Conservation (phyloP, 345 rosid genomes). For the Aquilaria yunnanensis region DNA sequence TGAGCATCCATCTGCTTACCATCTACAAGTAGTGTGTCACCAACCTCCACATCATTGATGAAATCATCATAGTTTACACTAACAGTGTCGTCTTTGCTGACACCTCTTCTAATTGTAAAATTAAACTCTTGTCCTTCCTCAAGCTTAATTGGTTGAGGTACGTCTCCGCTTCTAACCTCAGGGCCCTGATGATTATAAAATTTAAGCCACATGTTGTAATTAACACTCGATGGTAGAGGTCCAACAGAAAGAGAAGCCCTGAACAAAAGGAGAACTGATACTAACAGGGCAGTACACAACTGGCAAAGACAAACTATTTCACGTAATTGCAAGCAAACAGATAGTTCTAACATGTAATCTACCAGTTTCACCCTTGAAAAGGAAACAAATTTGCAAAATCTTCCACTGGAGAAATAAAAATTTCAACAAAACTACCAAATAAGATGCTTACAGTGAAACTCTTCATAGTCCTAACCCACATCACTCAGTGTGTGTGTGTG, state of each 20-base stretch:
- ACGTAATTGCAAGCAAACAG: too few relatives aligned
- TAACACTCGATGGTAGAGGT: not conserved
- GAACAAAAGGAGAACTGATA: not conserved
- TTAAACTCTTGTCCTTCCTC: constrained; percentile 87
- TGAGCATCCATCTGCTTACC: constrained; percentile 41
- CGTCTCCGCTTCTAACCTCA: constrained; percentile 98
- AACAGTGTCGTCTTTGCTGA: constrained; percentile 66
- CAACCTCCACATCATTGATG: constrained; percentile 80
- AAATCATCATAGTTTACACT: constrained; percentile 95
- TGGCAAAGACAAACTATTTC: too few relatives aligned
- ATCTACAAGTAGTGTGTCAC: constrained; percentile 83
- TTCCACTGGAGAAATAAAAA: not conserved
- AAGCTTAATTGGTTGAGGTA: constrained; percentile 70
- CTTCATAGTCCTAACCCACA: too few relatives aligned
- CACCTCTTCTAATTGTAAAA: constrained; percentile 80
- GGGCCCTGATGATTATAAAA: constrained; percentile 57
- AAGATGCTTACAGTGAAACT: too few relatives aligned
- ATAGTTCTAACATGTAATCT: too few relatives aligned
- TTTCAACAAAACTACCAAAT: not conserved
- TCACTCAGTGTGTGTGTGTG: too few relatives aligned
- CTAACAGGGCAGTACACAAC: too few relatives aligned
- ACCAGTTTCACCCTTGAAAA: not conserved
- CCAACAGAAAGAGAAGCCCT: not conserved
- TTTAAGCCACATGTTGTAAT: not conserved
- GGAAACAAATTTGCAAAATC: not conserved